phyloP scores from a whole-genome alignment of 495 filamentous ascomycete genomes.

The Parathielavia appendiculata region DNA sequence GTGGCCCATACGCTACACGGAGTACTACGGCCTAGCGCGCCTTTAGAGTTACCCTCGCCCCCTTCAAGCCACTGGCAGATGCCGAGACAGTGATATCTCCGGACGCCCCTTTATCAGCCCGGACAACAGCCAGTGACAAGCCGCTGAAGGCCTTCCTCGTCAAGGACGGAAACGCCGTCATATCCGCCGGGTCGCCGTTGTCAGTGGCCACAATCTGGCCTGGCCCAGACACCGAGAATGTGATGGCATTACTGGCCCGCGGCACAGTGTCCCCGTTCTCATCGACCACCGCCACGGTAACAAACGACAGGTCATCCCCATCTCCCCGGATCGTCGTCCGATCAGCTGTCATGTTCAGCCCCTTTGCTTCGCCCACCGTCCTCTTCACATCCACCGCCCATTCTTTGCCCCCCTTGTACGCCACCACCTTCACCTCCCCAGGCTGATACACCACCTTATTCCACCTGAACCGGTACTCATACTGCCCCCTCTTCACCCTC shows the following conservation, averaged over 20 bases:
- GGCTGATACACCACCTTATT: conserved; percentile 42
- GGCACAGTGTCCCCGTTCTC: conserved; percentile 21
- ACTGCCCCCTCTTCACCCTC: conserved; percentile 28
- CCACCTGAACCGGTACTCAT: conserved; percentile 45
- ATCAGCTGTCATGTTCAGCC: conserved; percentile 35
- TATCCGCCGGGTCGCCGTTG: conserved; percentile 45
- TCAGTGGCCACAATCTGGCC: conserved; percentile 45
- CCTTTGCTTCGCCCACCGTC: conserved; percentile 33
- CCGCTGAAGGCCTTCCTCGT: conserved; percentile 43
- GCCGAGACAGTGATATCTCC: conserved; percentile 5
- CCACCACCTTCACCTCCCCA: conserved; percentile 40
- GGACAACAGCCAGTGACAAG: conserved; percentile 40
- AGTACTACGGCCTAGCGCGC: neutral
- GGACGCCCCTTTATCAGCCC: conserved; percentile 17
- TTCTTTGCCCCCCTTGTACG: conserved; percentile 37
- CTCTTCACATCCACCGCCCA: conserved; percentile 40
- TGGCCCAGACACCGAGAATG: conserved; percentile 38
- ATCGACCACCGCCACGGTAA: conserved; percentile 42
- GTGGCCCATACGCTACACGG: too few species aligned
- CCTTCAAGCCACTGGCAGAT: neutral
- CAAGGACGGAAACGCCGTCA: conserved; percentile 39
- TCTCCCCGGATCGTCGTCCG: conserved; percentile 35
- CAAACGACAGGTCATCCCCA: conserved; percentile 41
- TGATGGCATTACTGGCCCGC: conserved; percentile 35
- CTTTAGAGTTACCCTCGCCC: neutral